Percentiles rank a stretch among this genome's conserved stretches.
phyloP scores from a whole-genome alignment of 148 eudicot species.

The Silene latifolia region DNA sequence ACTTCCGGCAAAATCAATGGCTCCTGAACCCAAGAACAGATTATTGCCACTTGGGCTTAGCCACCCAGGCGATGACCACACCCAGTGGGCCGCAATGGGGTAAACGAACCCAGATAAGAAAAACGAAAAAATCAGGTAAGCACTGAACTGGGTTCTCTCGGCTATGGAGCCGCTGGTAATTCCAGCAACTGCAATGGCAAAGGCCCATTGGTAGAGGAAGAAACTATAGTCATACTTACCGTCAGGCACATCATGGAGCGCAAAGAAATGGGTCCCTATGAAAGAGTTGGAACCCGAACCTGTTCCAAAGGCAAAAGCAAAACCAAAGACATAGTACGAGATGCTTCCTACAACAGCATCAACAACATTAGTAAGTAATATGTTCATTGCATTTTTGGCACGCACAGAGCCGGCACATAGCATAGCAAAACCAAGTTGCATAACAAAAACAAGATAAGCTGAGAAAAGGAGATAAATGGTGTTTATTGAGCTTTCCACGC shows the following conservation, averaged over 20 bases:
- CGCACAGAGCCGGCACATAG: conserved; percentile 81
- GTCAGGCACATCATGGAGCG: conserved; percentile 48
- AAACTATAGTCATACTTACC: conserved; percentile 49
- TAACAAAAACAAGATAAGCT: conserved; percentile 62
- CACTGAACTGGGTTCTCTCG: conserved; percentile 69
- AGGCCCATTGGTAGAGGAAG: conserved; percentile 84
- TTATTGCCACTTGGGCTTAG: conserved; percentile 37
- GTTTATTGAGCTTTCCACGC: conserved; percentile 28
- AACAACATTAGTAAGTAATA: conserved; percentile 72
- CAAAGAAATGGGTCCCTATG: conserved; percentile 55
- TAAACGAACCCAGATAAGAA: conserved; percentile 69
- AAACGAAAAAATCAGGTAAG: conserved; percentile 59
- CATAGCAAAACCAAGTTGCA: conserved; percentile 88
- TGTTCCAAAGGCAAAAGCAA: conserved; percentile 67
- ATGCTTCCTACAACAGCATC: conserved; percentile 75
- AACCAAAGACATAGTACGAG: conserved; percentile 71
- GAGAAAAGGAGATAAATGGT: conserved; percentile 47
- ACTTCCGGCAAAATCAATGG: conserved; percentile 76
- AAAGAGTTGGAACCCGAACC: conserved; percentile 59
- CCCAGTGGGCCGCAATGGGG: conserved; percentile 76
- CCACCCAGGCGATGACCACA: conserved; percentile 70
- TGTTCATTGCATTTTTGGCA: conserved; percentile 82
- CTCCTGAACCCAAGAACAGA: conserved; percentile 57
- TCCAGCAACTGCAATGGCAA: conserved; percentile 77
- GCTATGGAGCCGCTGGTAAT: conserved; percentile 79